These are phyloP conservation scores for Cymodocea nodosa DNA, from an alignment of 116 monocot species.

Conservation along the genomic window DNA sequence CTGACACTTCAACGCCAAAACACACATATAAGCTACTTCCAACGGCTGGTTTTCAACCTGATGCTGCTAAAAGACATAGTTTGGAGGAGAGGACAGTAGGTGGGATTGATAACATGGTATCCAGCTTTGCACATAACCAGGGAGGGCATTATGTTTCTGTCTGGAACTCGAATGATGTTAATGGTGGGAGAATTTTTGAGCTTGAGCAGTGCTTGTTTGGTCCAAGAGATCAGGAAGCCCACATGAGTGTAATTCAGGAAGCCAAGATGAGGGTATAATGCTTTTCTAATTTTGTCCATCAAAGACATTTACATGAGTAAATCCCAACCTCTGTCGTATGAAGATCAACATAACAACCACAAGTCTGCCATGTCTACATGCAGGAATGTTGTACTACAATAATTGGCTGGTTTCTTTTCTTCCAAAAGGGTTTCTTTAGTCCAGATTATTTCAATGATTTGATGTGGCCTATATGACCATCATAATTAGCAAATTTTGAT, in stretches of 20 bases:
- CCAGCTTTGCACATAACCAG: constrained; percentile 36
- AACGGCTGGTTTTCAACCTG: constrained; percentile 90
- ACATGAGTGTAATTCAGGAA: constrained; percentile 49
- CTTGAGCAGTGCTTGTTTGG: constrained; percentile 74
- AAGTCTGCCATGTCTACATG: too few species aligned
- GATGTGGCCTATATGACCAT: too few species aligned
- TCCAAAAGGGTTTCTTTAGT: too few species aligned
- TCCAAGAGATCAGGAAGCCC: constrained; percentile 36
- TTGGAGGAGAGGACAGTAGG: constrained; percentile 37
- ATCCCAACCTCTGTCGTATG: too few species aligned
- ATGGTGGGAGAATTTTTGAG: constrained; percentile 23
- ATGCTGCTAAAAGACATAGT: constrained; percentile 70
- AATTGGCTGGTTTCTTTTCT: too few species aligned
- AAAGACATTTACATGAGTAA: too few species aligned
- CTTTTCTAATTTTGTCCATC: too few species aligned
- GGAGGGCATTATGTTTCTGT: constrained; percentile 50
- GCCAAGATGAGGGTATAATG: too few species aligned
- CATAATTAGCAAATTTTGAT: too few species aligned
- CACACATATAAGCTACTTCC: constrained; percentile 69
- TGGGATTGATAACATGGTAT: constrained; percentile 8
- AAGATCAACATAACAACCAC: too few species aligned
- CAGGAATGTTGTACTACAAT: too few species aligned
- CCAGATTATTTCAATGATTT: too few species aligned
- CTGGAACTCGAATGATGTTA: constrained; percentile 25
- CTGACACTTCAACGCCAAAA: constrained; percentile 18